These are phyloP conservation scores for Citrullus mucosospermus DNA, from an alignment of 306 rosid species.

Conservation along the genomic window DNA sequence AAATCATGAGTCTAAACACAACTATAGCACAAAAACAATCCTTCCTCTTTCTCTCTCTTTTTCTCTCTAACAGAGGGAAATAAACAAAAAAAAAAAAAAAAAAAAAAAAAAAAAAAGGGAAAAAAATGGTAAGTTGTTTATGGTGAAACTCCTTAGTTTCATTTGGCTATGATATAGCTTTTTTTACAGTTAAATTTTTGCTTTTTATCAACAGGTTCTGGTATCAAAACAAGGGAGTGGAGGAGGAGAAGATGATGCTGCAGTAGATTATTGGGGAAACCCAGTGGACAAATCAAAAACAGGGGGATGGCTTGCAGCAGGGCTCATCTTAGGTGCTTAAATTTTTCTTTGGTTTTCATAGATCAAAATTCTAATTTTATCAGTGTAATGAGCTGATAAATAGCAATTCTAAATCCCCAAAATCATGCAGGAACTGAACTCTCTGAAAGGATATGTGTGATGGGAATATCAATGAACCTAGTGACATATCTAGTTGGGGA, in stretches of 20 bases:
- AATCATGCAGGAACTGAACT: constrained; percentile 62
- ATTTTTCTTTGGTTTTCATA: background rate
- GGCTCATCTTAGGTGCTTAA: constrained; percentile 68
- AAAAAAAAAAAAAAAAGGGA: background rate
- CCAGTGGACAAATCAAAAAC: constrained; percentile 56
- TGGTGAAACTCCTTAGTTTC: background rate
- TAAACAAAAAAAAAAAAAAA: background rate
- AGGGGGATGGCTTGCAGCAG: constrained; percentile 90
- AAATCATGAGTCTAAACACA: background rate
- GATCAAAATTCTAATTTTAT: background rate
- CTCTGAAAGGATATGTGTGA: constrained; percentile 77
- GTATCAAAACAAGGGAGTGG: constrained; percentile 29
- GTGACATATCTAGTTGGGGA: constrained; percentile 72
- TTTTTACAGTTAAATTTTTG: background rate
- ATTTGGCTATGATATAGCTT: background rate
- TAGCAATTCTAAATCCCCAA: background rate
- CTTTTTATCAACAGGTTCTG: constrained; percentile 39
- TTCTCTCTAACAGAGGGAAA: background rate
- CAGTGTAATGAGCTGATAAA: background rate
- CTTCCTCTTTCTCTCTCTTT: constrained; percentile 1
- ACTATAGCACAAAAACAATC: background rate
- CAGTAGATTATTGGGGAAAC: constrained; percentile 53
- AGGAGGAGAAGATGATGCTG: constrained; percentile 25
- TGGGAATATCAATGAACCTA: constrained; percentile 84
- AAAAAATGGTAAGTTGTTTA: constrained; percentile 42